A percentile compares a stretch with the other conserved stretches of the same genome.
Evolutionary conservation across 495 filamentous ascomycete species (phyloP).

Genomic region (Bacidia gigantensis): DNA sequence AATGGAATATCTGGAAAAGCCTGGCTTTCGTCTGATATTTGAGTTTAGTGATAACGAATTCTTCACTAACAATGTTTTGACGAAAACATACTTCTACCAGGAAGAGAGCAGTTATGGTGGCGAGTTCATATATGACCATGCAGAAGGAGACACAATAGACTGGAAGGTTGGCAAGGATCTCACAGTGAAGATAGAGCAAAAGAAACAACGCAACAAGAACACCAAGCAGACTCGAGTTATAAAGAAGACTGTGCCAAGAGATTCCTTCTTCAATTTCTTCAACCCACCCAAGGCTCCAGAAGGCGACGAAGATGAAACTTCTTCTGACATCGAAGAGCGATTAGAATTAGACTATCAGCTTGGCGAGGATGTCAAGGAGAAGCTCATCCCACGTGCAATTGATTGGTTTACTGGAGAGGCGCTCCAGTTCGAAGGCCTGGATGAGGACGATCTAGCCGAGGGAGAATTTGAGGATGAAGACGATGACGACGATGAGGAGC

Average conservation of each 20-base stretch:
- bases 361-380: slow-evolving; percentile 99
- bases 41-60: slow-evolving; percentile 90
- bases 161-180: slow-evolving; percentile 91
- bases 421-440: slow-evolving; percentile 88
- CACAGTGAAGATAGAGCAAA: slow-evolving; percentile 88
- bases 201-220: slow-evolving; percentile 99
- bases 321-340: slow-evolving; percentile 89
- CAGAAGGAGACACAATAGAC: slow-evolving; percentile 93
- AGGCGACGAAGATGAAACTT: slow-evolving; percentile 61
- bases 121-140: slow-evolving; percentile 99
- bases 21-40: slow-evolving; percentile 95
- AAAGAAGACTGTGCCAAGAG: slow-evolving; percentile 96
- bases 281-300: slow-evolving; percentile 77
- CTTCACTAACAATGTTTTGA: slow-evolving; percentile 92
- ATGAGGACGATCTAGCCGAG: slow-evolving; percentile 75
- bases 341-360: slow-evolving; percentile 98
- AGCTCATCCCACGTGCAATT: slow-evolving; percentile 94
- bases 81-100: slow-evolving; percentile 99
- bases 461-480: slow-evolving; percentile 79
- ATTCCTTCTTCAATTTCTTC: slow-evolving; percentile 99
- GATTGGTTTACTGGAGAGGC: slow-evolving; percentile 99
- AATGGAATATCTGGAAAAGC: slow-evolving; percentile 97
- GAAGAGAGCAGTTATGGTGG: slow-evolving; percentile 96
- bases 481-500: slow-evolving; percentile 84
- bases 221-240: slow-evolving; percentile 98